These are phyloP conservation scores for Nigrospora osmanthi DNA, from an alignment of 2,329 filamentous ascomycete genomes.

Conservation along the genomic window DNA sequence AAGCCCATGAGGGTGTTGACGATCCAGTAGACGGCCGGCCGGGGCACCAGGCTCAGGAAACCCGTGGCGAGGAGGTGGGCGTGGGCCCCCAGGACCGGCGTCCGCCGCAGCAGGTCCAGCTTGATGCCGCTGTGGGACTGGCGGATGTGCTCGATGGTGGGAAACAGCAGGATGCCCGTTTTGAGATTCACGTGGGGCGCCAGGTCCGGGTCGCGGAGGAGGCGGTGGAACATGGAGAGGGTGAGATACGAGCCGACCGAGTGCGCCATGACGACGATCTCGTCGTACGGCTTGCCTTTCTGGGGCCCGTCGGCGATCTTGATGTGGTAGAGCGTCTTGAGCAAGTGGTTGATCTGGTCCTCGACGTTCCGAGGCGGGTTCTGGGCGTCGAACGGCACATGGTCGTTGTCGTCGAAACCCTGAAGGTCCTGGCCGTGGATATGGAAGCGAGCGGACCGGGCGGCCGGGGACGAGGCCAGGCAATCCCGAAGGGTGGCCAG, in stretches of 20 bases:
- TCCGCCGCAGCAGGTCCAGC: constrained; percentile 33
- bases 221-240: constrained; percentile 58
- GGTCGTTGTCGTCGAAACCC: constrained; percentile 49
- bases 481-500: constrained; percentile 47
- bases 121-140: constrained; percentile 51
- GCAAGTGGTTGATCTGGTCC: constrained; percentile 40
- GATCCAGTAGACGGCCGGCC: constrained; percentile 30
- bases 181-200: constrained; percentile 32
- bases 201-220: constrained; percentile 28
- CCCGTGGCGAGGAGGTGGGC: constrained; percentile 31
- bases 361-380: constrained; percentile 43
- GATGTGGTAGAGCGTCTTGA: constrained; percentile 26
- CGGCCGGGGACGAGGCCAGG: constrained; percentile 31
- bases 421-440: constrained; percentile 50
- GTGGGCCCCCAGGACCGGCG: constrained; percentile 31
- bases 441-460: constrained; percentile 33
- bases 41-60: constrained; percentile 34
- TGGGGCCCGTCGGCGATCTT: constrained; percentile 16
- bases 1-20: constrained; percentile 37
- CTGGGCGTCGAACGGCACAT: constrained; percentile 32
- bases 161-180: constrained; percentile 61
- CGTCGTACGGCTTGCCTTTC: constrained; percentile 36
- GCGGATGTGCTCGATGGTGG: constrained; percentile 66
- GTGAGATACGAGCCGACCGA: constrained; percentile 67
- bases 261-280: constrained; percentile 63